Conservation (phyloP, 345 rosid genomes). For the Citrus cavaleriei region DNA sequence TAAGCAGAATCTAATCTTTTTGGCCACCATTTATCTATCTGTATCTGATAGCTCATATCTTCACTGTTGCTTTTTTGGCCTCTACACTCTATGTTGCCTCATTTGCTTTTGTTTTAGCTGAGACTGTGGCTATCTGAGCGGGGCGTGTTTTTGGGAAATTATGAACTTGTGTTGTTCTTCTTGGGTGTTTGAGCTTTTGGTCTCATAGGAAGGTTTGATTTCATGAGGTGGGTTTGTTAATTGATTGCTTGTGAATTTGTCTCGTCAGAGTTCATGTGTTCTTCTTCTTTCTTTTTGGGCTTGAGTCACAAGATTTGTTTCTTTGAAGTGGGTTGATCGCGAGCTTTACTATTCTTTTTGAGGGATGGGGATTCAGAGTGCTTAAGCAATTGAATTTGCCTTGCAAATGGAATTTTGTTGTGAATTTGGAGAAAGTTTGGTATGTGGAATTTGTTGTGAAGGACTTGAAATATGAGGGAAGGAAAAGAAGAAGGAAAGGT, state of each 20-base stretch:
- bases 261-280: constrained; percentile 5
- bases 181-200: neutral
- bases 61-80: neutral
- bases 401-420: constrained; percentile 14
- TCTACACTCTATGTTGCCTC: neutral
- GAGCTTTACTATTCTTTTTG: neutral
- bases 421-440: constrained; percentile 13
- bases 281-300: constrained; percentile 5
- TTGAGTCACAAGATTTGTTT: constrained; percentile 15
- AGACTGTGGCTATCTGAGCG: constrained; percentile 5
- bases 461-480: constrained; percentile 30
- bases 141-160: neutral
- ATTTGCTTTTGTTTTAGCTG: constrained; percentile 15
- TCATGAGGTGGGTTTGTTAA: neutral
- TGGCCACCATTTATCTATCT: constrained; percentile 5
- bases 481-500: constrained; percentile 41
- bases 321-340: constrained; percentile 21
- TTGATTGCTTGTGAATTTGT: neutral
- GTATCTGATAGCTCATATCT: neutral
- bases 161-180: neutral
- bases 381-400: constrained; percentile 8
- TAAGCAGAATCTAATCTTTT: constrained; percentile 28
- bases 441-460: constrained; percentile 18
- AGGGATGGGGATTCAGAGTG: neutral
- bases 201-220: neutral